Base-by-base conservation (phyloP, 352 stramenopile species). In the Globisporangium perplexum region DNA sequence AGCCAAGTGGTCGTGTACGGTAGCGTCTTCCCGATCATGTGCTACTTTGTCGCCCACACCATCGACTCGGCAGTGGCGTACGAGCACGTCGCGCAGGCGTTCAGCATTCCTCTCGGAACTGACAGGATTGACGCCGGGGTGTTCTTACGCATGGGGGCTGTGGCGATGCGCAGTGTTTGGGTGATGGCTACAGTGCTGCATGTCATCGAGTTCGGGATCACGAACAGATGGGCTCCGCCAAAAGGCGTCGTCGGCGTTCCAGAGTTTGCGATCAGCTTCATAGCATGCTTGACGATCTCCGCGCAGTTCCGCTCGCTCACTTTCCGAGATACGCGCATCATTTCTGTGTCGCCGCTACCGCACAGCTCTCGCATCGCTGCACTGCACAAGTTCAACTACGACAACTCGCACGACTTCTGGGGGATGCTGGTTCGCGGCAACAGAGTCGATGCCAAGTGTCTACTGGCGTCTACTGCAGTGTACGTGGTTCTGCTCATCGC, bases 131-230 rank as follows among this genome's bases (percentile, higher is more conserved):
- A 55, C 4, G 47, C 60, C 22, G 20, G 31, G 0, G 50, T 67
- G 18, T 31, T 72, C 7, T 5, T 72, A 3, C 48, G 30, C 2
- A 46, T 72, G 2, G 53, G 51, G 24, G 62, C 62, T 2, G 58
- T 71, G 5, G 60, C 58, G 14, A 73, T 71, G 62, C 65, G 65
- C 0, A 66, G 50, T n/a, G 53, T 71, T 6, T 77, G 65, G 53
- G 41, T 62, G 24, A n/a, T 66, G 2, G 59, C 59, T 11, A 15
- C 59, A 28, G 11, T 47, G 7, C 8, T 65, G 30, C 57, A 61
- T 30, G 24, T 41, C 17, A 17, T 56, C n/a, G 33, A 41, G 6
- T 42, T 28, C 7, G 20, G 41, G n/a, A 36, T 30, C n/a, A 42
- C 45, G 11, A 24, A n/a, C n/a, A 33, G n/a, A 12, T 54, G 36